Evolutionary conservation across 179 eudicot species (phyloP).

Genomic region (Gypsophila paniculata): DNA sequence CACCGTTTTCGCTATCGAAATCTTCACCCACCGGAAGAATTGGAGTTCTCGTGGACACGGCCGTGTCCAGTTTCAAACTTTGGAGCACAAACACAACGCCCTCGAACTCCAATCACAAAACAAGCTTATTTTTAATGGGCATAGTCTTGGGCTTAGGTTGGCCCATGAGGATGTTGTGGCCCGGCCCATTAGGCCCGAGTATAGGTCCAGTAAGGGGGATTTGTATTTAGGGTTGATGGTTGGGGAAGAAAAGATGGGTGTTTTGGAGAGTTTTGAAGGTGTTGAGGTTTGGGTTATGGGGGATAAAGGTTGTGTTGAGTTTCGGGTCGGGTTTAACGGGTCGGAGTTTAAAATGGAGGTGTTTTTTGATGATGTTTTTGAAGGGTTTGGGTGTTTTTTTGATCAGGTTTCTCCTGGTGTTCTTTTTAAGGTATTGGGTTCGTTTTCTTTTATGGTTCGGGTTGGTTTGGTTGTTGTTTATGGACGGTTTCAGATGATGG

Average conservation of each 20-base stretch:
- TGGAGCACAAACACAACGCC: conserved; percentile 43
- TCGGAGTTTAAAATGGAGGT: conserved; percentile 59
- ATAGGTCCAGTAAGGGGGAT: conserved; percentile 42
- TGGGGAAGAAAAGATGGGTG: conserved; percentile 44
- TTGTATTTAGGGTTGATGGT: conserved; percentile 59
- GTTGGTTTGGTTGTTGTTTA: no score
- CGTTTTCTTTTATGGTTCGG: no score
- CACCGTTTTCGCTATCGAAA: conserved; percentile 70
- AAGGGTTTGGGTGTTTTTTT: conserved; percentile 50
- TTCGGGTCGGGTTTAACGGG: conserved; percentile 39
- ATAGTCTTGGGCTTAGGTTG: conserved; percentile 30
- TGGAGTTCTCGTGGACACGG: conserved; percentile 88
- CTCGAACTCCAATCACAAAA: conserved; percentile 25
- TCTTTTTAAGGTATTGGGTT: conserved; percentile 54
- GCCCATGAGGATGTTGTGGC: conserved; percentile 57
- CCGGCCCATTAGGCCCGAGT: conserved; percentile 48
- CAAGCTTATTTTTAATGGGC: conserved; percentile 45
- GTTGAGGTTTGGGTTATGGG: conserved; percentile 69
- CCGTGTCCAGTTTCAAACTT: conserved; percentile 76
- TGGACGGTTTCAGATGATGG: no score
- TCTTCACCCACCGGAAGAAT: conserved; percentile 58
- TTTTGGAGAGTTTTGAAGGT: conserved; percentile 55
- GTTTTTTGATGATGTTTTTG: conserved; percentile 63
- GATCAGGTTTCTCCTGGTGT: conserved; percentile 46
- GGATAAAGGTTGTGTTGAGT: conserved; percentile 52